phyloP scores from a whole-genome alignment of 192 early-diverging fungal genomes.

The Pilaira anomala region DNA sequence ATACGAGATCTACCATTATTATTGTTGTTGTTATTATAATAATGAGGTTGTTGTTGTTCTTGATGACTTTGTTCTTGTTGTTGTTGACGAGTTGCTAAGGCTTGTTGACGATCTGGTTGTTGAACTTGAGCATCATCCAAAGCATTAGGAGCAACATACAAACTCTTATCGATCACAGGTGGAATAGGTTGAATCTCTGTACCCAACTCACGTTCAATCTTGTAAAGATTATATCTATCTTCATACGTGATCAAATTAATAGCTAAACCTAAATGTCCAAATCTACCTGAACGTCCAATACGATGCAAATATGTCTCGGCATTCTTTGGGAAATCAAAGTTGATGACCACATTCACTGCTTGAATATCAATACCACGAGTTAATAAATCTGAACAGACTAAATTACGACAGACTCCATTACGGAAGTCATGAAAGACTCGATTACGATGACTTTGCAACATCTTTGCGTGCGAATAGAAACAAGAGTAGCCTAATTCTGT shows the following conservation, averaged over 20 bases:
- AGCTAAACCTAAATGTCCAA: constrained; percentile 92
- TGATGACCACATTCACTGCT: constrained; percentile 99
- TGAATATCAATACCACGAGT: constrained; percentile 99
- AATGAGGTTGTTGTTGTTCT: constrained; percentile 34
- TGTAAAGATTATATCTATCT: constrained; percentile 96
- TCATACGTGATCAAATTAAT: constrained; percentile 99
- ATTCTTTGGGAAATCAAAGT: constrained; percentile 99
- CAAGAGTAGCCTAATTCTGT: constrained; percentile 99
- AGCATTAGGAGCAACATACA: constrained; percentile 80
- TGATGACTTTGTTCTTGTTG: constrained; percentile 43
- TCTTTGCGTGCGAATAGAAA: constrained; percentile 98
- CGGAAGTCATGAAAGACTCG: constrained; percentile 99
- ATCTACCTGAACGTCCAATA: constrained; percentile 96
- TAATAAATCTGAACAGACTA: constrained; percentile 95
- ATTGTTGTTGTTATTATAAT: background rate
- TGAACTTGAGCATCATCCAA: constrained; percentile 64
- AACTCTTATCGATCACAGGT: constrained; percentile 89
- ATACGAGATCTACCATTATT: background rate
- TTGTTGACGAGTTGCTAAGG: constrained; percentile 33
- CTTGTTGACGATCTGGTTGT: constrained; percentile 44
- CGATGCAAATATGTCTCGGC: constrained; percentile 98
- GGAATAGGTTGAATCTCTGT: constrained; percentile 99
- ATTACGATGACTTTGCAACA: constrained; percentile 98
- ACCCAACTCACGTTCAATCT: constrained; percentile 96
- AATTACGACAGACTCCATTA: constrained; percentile 94